Evolutionary conservation across 768 basidiomycete species (phyloP).

Genomic region (Macrolepiota fuliginosa): DNA sequence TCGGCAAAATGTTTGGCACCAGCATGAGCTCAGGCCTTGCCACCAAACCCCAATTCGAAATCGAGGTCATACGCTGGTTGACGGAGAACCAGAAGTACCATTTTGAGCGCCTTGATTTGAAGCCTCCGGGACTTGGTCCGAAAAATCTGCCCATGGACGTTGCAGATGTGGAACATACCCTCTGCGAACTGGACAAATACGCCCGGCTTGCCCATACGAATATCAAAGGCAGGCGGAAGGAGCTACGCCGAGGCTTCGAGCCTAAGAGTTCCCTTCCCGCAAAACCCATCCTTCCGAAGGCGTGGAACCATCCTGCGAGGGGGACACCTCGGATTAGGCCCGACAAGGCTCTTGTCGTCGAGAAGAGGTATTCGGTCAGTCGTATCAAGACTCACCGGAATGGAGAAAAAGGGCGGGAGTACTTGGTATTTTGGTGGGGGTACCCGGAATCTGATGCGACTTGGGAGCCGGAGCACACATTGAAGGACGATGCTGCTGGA

Average conservation of each 20-base stretch:
- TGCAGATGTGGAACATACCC: conserved; percentile 73
- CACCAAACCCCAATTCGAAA: conserved; percentile 38
- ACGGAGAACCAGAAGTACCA: conserved; percentile 56
- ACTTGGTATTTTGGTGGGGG: conserved; percentile 53
- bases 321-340: conserved; percentile 39
- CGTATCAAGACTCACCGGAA: conserved; percentile 36
- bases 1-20: conserved; percentile 63
- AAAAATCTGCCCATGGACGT: conserved; percentile 51
- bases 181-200: conserved; percentile 83
- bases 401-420: conserved; percentile 36
- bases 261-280: conserved; percentile 23
- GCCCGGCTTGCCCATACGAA: conserved; percentile 53
- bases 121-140: conserved; percentile 51
- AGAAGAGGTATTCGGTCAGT: conserved; percentile 43
- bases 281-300: conserved; percentile 41
- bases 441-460: conserved; percentile 50
- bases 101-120: conserved; percentile 56
- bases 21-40: conserved; percentile 29
- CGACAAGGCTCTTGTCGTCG: conserved; percentile 29
- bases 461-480: conserved; percentile 51
- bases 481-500: conserved; percentile 48
- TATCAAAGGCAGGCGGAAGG: conserved; percentile 38
- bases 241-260: conserved; percentile 37
- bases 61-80: conserved; percentile 64
- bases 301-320: conserved; percentile 54